Evolutionary conservation across 108 stramenopile genomes (phyloP).

Genomic region (Cylindrotheca closterium): DNA sequence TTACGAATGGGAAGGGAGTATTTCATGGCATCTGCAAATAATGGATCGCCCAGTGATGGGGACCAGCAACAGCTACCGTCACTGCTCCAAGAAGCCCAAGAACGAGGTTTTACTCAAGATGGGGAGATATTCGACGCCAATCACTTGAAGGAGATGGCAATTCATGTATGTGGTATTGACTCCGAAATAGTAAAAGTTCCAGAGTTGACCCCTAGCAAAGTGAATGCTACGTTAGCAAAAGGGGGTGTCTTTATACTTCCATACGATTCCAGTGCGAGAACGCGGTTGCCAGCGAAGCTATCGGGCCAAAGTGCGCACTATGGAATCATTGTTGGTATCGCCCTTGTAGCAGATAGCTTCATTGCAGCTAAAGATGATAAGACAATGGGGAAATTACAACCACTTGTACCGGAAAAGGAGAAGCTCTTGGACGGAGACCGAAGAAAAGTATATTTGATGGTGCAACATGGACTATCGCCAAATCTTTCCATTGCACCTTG

Average conservation of each 20-base stretch:
- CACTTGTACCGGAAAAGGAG: not conserved
- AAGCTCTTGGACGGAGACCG: not conserved
- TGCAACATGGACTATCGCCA: conserved; percentile 34
- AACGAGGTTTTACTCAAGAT: conserved; percentile 33
- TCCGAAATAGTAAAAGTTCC: conserved; percentile 1
- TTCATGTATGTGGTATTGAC: conserved; percentile 19
- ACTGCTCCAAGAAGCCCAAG: conserved; percentile 24
- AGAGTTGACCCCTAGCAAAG: not conserved
- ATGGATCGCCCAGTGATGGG: not conserved
- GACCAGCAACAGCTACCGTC: conserved; percentile 10
- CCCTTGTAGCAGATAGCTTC: not conserved
- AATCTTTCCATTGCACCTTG: conserved; percentile 28
- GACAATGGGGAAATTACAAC: not conserved
- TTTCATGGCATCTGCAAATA: not conserved
- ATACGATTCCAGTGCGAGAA: conserved; percentile 39
- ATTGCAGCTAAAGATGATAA: not conserved
- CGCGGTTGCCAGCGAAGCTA: conserved; percentile 17
- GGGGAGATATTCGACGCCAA: conserved; percentile 40
- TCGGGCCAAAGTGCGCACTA: conserved; percentile 32
- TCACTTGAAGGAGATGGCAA: conserved; percentile 23
- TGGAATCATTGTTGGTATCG: conserved; percentile 37
- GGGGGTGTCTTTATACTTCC: conserved; percentile 29
- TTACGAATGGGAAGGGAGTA: conserved; percentile 38
- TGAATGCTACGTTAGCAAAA: conserved; percentile 2
- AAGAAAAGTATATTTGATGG: conserved; percentile 4